These are phyloP conservation scores for Chaetomiaceae sp. DNA, from an alignment of 2,329 filamentous ascomycete species.

Conservation along the genomic window DNA sequence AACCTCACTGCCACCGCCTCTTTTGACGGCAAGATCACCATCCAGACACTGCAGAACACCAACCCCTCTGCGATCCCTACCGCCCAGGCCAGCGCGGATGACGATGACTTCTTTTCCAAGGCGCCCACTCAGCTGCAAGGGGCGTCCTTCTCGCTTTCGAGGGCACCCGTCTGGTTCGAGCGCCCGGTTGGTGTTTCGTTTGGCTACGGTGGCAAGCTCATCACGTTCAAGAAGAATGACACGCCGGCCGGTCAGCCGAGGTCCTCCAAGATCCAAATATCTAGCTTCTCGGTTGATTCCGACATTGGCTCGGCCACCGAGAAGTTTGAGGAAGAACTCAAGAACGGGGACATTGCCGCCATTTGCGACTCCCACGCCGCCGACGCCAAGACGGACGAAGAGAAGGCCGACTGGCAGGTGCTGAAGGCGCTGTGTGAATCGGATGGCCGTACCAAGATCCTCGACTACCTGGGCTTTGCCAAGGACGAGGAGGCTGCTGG, in stretches of 20 bases:
- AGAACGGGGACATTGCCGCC: slow-evolving; percentile 67
- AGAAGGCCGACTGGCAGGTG: slow-evolving; percentile 94
- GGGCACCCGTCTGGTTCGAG: slow-evolving; percentile 87
- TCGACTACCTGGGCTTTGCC: slow-evolving; percentile 85
- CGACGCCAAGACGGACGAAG: slow-evolving; percentile 75
- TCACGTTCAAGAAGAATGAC: slow-evolving; percentile 63
- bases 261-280: slow-evolving; percentile 75
- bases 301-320: slow-evolving; percentile 79
- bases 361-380: slow-evolving; percentile 79
- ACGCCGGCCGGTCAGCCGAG: slow-evolving; percentile 58
- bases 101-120: slow-evolving; percentile 94
- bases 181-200: slow-evolving; percentile 83
- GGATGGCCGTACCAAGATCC: slow-evolving; percentile 79
- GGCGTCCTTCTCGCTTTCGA: slow-evolving; percentile 78
- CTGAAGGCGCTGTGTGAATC: slow-evolving; percentile 82
- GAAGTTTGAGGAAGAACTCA: slow-evolving; percentile 78
- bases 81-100: slow-evolving; percentile 69
- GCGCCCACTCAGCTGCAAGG: slow-evolving; percentile 89
- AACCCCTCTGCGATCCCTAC: slow-evolving; percentile 67
- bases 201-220: slow-evolving; percentile 90
- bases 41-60: slow-evolving; percentile 93
- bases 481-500: slow-evolving; percentile 43
- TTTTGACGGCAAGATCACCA: slow-evolving; percentile 91
- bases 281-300: slow-evolving; percentile 83
- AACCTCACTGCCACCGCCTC: slow-evolving; percentile 90